A percentile compares a stretch with the other conserved stretches of the same genome.
Conservation (phyloP, 2,329 filamentous ascomycete genomes). For the Ophiostoma ulmi region DNA sequence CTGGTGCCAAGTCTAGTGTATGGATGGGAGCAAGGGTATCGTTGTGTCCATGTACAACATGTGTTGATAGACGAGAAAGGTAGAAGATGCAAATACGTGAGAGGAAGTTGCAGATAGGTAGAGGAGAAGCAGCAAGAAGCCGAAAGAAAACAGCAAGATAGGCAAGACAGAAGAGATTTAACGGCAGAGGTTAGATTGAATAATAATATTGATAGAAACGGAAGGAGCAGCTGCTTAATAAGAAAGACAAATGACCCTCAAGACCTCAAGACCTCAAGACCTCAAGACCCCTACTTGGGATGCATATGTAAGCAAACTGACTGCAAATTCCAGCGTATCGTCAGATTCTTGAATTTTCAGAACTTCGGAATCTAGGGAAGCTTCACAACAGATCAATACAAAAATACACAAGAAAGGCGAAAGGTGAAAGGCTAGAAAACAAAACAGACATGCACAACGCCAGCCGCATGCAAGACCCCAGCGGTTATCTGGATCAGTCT, state of each 20-base stretch:
- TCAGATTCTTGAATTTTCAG: neutral
- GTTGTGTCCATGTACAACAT: slow-evolving; percentile 24
- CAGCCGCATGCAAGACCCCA: slow-evolving; percentile 1
- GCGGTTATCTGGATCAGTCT: slow-evolving; percentile 14
- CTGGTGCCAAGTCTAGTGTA: slow-evolving; percentile 26
- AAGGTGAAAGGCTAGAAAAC: neutral
- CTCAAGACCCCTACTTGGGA: neutral
- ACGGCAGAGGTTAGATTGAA: neutral
- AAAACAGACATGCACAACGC: neutral
- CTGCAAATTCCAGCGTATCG: neutral
- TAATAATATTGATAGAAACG: neutral
- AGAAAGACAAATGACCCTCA: neutral
- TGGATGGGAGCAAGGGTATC: slow-evolving; percentile 25
- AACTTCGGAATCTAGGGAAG: neutral
- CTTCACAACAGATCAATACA: neutral
- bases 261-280: slow-evolving; percentile 1
- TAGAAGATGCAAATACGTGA: neutral
- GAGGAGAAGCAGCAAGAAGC: neutral
- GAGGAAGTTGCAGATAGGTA: neutral
- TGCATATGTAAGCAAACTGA: neutral
- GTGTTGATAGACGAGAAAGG: neutral
- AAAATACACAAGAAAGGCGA: neutral
- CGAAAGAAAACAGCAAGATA: neutral
- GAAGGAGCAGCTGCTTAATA: slow-evolving; percentile 1
- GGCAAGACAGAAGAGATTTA: neutral